Evolutionary conservation across 2,329 filamentous ascomycete species (phyloP).

Genomic region (Stromatinia cepivora): DNA sequence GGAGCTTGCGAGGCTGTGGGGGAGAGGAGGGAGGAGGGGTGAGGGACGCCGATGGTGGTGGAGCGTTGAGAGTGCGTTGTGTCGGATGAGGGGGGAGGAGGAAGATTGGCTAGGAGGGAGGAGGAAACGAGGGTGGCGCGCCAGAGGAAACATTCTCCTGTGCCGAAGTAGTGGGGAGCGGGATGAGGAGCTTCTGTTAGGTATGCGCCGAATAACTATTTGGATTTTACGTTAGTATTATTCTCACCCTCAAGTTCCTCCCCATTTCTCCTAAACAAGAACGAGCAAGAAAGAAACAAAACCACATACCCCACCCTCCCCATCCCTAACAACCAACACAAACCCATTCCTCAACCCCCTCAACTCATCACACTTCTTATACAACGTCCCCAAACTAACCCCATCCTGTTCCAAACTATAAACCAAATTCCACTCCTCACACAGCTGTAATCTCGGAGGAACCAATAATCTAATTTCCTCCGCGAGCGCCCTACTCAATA

Average conservation of each 20-base stretch:
- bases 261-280: background rate
- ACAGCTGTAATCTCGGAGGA: constrained; percentile 81
- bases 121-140: constrained; percentile 66
- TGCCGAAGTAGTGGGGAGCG: constrained; percentile 84
- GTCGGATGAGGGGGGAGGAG: constrained; percentile 68
- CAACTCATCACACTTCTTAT: constrained; percentile 72
- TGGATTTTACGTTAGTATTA: background rate
- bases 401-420: constrained; percentile 94
- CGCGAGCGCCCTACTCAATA: constrained; percentile 73
- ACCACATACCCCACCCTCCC: constrained; percentile 64
- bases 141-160: constrained; percentile 95
- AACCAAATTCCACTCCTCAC: constrained; percentile 80
- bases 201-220: constrained; percentile 84
- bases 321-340: constrained; percentile 83
- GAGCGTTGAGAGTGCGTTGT: constrained; percentile 61
- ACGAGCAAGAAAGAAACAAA: constrained; percentile 2
- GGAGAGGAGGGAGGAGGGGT: constrained; percentile 27
- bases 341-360: constrained; percentile 76
- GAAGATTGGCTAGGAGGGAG: constrained; percentile 48
- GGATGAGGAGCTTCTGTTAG: constrained; percentile 86
- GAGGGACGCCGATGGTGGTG: constrained; percentile 53
- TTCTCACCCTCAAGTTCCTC: background rate
- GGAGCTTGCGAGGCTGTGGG: constrained; percentile 30
- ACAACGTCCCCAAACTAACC: constrained; percentile 81
- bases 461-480: constrained; percentile 92